phyloP scores from a whole-genome alignment of 2,329 filamentous ascomycete species.

The Clathrospora elynae region DNA sequence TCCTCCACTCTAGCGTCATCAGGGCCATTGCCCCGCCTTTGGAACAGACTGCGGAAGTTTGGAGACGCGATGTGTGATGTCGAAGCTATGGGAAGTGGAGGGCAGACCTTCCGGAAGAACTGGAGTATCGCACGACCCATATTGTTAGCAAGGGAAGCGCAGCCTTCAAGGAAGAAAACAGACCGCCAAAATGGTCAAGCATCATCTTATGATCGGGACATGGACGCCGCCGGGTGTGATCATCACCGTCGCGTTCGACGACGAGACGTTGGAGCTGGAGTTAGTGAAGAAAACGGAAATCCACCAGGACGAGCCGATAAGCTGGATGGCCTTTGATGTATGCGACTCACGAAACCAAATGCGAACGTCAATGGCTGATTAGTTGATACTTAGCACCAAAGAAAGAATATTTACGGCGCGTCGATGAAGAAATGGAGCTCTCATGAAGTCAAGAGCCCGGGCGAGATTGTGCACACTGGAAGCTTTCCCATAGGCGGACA shows the following conservation, averaged over 20 bases:
- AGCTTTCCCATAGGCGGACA: conserved; percentile 76
- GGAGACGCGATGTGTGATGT: conserved; percentile 18
- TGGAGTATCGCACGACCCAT: conserved; percentile 1
- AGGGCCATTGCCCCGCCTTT: conserved; percentile 31
- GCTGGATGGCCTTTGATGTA: conserved; percentile 91
- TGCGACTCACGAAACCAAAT: conserved; percentile 37
- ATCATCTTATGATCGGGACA: conserved; percentile 90
- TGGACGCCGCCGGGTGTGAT: conserved; percentile 91
- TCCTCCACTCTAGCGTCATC: conserved; percentile 14
- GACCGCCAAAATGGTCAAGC: conserved; percentile 64
- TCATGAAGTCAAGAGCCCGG: conserved; percentile 75
- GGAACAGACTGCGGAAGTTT: conserved; percentile 17
- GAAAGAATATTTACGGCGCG: conserved; percentile 84
- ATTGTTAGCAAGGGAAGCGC: not conserved
- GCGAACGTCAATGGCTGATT: conserved; percentile 20
- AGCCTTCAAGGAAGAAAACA: conserved; percentile 1
- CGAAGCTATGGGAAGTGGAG: conserved; percentile 4
- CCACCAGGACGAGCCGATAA: conserved; percentile 82
- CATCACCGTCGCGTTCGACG: conserved; percentile 87
- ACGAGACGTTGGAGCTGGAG: conserved; percentile 74
- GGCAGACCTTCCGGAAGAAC: not conserved
- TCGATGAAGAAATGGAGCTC: conserved; percentile 95
- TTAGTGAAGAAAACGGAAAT: conserved; percentile 82
- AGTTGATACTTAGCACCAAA: conserved; percentile 64
- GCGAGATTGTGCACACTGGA: conserved; percentile 74